Evolutionary conservation across 257 asterid genomes (phyloP).

Genomic region (Penstemon eatonii): DNA sequence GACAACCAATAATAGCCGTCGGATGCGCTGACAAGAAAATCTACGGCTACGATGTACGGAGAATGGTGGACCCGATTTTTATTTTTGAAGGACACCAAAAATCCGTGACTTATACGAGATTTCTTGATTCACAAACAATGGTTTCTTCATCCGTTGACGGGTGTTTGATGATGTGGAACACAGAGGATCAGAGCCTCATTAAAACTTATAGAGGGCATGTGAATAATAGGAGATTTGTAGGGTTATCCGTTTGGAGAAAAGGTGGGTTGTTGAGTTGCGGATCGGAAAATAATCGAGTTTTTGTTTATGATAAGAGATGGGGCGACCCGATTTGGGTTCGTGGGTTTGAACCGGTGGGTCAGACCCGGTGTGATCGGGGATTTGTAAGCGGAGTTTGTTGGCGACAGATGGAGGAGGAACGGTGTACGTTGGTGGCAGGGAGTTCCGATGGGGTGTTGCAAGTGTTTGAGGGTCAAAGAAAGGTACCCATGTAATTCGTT

Average conservation of each 20-base stretch:
- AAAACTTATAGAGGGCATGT: constrained; percentile 71
- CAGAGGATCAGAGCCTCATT: constrained; percentile 37
- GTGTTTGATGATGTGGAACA: constrained; percentile 68
- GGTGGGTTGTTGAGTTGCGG: constrained; percentile 88
- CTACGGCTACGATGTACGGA: constrained; percentile 66
- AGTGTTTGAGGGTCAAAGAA: constrained; percentile 55
- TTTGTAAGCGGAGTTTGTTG: constrained; percentile 85
- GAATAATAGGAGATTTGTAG: constrained; percentile 72
- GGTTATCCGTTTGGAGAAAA: constrained; percentile 70
- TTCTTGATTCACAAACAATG: constrained; percentile 47
- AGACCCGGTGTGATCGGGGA: constrained; percentile 21
- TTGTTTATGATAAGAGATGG: constrained; percentile 88
- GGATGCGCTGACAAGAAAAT: constrained; percentile 74
- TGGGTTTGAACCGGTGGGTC: constrained; percentile 38
- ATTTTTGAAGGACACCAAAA: constrained; percentile 64
- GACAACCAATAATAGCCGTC: constrained; percentile 43
- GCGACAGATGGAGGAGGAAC: constrained; percentile 65
- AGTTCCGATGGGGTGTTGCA: constrained; percentile 83
- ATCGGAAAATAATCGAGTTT: constrained; percentile 71
- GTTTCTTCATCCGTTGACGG: constrained; percentile 75
- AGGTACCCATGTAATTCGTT: not conserved
- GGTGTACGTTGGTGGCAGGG: constrained; percentile 80
- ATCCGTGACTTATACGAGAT: constrained; percentile 63
- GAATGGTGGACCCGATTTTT: constrained; percentile 48
- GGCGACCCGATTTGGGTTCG: constrained; percentile 74